A percentile compares a stretch with the other conserved stretches of the same genome.
phyloP scores from a whole-genome alignment of 1,284 basidiomycete species.

The Xanthoconium separans region DNA sequence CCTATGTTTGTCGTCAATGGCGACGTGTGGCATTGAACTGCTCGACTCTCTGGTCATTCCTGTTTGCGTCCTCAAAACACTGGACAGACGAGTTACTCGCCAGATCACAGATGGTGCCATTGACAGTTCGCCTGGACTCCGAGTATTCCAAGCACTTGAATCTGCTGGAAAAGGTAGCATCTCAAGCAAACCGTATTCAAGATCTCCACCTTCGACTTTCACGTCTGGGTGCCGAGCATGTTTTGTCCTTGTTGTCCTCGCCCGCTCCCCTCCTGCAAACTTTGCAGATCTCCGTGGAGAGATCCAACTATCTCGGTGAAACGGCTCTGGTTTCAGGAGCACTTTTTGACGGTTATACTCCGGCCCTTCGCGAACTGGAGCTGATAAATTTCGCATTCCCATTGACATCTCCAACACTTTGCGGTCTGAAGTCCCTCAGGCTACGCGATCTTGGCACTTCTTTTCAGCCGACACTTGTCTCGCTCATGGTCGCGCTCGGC shows the following conservation, averaged over 20 bases:
- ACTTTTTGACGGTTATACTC: slow-evolving; percentile 27
- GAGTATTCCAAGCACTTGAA: slow-evolving; percentile 14
- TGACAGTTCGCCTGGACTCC: slow-evolving; percentile 28
- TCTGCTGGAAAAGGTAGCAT: slow-evolving; percentile 23
- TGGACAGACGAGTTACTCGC: slow-evolving; percentile 37
- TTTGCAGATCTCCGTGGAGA: slow-evolving; percentile 15
- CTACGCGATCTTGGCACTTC: slow-evolving; percentile 23
- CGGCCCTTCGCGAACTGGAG: slow-evolving; percentile 32
- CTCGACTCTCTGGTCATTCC: slow-evolving; percentile 36
- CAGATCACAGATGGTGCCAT: slow-evolving; percentile 35
- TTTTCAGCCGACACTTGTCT: slow-evolving; percentile 22
- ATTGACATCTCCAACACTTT: slow-evolving; percentile 30
- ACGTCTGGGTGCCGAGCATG: slow-evolving; percentile 4
- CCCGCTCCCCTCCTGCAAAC: slow-evolving; percentile 20
- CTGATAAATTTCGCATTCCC: slow-evolving; percentile 28
- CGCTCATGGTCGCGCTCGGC: slow-evolving; percentile 29
- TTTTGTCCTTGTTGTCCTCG: slow-evolving; percentile 16
- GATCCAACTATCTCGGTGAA: slow-evolving; percentile 7
- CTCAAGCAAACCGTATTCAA: slow-evolving; percentile 20
- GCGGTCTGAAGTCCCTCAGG: slow-evolving; percentile 31
- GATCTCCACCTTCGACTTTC: slow-evolving; percentile 19
- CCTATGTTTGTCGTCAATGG: slow-evolving; percentile 39
- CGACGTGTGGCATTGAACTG: slow-evolving; percentile 35
- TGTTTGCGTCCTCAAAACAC: slow-evolving; percentile 25
- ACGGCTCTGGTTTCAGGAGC: slow-evolving; percentile 13